These are phyloP conservation scores for Echria macrotheca DNA, from an alignment of 495 filamentous ascomycete species.

Conservation along the genomic window DNA sequence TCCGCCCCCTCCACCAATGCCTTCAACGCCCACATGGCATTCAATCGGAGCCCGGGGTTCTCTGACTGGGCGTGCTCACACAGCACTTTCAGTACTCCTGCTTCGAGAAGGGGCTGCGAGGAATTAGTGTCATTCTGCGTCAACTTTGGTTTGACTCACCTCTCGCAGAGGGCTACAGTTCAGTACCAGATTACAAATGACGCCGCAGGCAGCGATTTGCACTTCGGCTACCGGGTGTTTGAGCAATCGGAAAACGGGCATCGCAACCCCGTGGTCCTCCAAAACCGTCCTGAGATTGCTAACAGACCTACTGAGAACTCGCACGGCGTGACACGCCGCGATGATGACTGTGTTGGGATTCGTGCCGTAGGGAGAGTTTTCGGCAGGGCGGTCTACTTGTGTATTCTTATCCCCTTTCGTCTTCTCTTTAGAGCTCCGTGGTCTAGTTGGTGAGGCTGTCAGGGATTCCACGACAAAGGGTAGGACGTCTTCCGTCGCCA, in stretches of 20 bases:
- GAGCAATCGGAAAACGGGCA: slow-evolving; percentile 72
- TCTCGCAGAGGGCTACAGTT: slow-evolving; percentile 88
- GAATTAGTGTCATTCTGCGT: slow-evolving; percentile 22
- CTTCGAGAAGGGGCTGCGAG: slow-evolving; percentile 61
- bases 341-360: slow-evolving; percentile 65
- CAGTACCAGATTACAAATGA: slow-evolving; percentile 74
- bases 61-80: slow-evolving; percentile 79
- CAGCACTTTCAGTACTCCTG: slow-evolving; percentile 69
- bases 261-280: slow-evolving; percentile 76
- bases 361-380: slow-evolving; percentile 23
- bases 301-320: slow-evolving; percentile 76
- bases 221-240: slow-evolving; percentile 73
- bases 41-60: slow-evolving; percentile 65
- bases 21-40: slow-evolving; percentile 89
- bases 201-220: slow-evolving; percentile 76
- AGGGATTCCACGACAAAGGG: slow-evolving; percentile 80
- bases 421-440: slow-evolving; percentile 23
- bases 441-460: slow-evolving; percentile 48
- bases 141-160: slow-evolving; percentile 42
- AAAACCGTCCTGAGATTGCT: slow-evolving; percentile 77
- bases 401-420: slow-evolving; percentile 11
- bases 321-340: slow-evolving; percentile 74
- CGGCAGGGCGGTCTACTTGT: slow-evolving; percentile 5
- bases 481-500: slow-evolving; percentile 75
- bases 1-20: slow-evolving; percentile 67